phyloP scores from a whole-genome alignment of 495 filamentous ascomycete genomes.

The Hyaloscypha hepaticicola region DNA sequence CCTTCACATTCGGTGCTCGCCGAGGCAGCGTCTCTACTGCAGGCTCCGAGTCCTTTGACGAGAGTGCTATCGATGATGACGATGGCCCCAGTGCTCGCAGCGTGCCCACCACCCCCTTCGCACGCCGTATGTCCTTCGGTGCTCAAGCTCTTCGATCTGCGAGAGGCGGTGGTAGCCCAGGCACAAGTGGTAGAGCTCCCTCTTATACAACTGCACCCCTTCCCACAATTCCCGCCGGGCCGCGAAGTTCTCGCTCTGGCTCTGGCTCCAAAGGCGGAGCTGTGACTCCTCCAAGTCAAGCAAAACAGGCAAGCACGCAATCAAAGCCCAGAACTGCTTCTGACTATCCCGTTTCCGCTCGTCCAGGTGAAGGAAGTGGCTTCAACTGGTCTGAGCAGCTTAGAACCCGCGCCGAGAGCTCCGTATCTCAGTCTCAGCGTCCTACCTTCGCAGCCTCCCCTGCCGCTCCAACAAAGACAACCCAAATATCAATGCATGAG shows the following conservation, averaged over 20 bases:
- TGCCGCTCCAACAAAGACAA: conserved; percentile 11
- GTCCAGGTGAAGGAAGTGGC: conserved; percentile 69
- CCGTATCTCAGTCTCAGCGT: conserved; percentile 58
- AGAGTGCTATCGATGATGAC: conserved; percentile 82
- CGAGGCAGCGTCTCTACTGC: conserved; percentile 75
- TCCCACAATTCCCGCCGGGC: conserved; percentile 39
- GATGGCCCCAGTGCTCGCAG: conserved; percentile 48
- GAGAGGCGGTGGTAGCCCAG: conserved; percentile 45
- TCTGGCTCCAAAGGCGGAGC: conserved; percentile 19
- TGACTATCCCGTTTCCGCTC: conserved; percentile 53
- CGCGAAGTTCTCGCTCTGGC: conserved; percentile 22
- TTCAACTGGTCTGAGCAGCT: conserved; percentile 96
- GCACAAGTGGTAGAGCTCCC: conserved; percentile 48
- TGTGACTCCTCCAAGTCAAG: conserved; percentile 34
- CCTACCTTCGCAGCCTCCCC: conserved; percentile 36
- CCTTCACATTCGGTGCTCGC: conserved; percentile 56
- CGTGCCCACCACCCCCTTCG: conserved; percentile 71
- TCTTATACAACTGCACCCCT: conserved; percentile 30
- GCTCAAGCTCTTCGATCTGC: conserved; percentile 71
- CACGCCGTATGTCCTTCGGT: conserved; percentile 86
- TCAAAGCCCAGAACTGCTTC: conserved; percentile 54
- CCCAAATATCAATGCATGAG: conserved; percentile 55
- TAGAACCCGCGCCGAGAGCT: conserved; percentile 82
- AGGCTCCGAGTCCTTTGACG: conserved; percentile 75
- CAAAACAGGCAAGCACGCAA: conserved; percentile 48